phyloP scores from a whole-genome alignment of 1,284 basidiomycete genomes.

The Phlebopus sp. region DNA sequence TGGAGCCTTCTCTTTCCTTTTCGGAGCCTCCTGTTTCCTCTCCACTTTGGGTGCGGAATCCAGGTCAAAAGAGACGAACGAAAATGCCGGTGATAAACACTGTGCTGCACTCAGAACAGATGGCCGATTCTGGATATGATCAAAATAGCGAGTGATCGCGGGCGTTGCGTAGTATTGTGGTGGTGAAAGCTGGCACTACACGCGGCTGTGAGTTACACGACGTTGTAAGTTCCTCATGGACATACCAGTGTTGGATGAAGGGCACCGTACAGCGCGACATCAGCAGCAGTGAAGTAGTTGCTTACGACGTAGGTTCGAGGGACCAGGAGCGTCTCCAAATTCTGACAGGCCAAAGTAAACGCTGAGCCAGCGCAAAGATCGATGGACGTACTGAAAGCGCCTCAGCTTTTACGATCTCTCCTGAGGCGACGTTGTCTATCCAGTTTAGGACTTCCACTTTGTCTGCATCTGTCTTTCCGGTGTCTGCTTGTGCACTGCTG shows the following conservation, averaged over 20 bases:
- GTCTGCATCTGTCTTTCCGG: constrained; percentile 62
- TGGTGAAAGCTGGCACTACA: constrained; percentile 54
- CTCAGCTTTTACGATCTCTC: constrained; percentile 47
- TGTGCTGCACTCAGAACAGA: constrained; percentile 56
- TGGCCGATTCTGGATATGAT: constrained; percentile 80
- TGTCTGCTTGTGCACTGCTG: constrained; percentile 43
- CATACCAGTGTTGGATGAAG: constrained; percentile 78
- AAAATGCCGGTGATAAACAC: constrained; percentile 54
- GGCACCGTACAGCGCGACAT: constrained; percentile 81
- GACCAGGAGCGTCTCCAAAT: constrained; percentile 68
- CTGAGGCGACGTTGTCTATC: constrained; percentile 62
- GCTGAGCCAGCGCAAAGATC: neutral
- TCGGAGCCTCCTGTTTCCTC: constrained; percentile 69
- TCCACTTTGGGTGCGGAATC: constrained; percentile 71
- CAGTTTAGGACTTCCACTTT: constrained; percentile 61
- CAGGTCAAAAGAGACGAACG: constrained; percentile 67
- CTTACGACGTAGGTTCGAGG: constrained; percentile 81
- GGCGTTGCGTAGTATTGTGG: constrained; percentile 74
- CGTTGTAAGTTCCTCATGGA: constrained; percentile 13
- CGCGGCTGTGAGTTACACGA: constrained; percentile 14
- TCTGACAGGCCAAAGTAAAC: constrained; percentile 40
- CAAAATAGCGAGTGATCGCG: constrained; percentile 87
- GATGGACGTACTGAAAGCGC: constrained; percentile 46
- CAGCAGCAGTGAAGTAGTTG: constrained; percentile 82
- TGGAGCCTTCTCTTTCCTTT: constrained; percentile 79